Evolutionary conservation across 2,329 filamentous ascomycete species (phyloP).

Genomic region (Botryotinia narcissicola): DNA sequence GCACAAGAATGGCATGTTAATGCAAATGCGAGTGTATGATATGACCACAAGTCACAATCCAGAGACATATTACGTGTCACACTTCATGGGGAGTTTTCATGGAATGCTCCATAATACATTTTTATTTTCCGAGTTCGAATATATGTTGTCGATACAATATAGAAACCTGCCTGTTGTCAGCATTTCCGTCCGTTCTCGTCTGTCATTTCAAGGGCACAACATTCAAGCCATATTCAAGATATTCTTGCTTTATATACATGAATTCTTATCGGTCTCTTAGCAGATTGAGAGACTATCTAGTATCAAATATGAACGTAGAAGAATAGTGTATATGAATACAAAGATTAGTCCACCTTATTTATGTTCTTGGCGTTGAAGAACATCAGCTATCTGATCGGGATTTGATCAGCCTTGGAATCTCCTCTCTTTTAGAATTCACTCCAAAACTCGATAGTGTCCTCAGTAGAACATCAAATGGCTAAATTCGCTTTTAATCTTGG

Average conservation of each 20-base stretch:
- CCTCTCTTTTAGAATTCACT: not conserved
- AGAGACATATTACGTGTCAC: not conserved
- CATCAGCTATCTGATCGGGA: not conserved
- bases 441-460: not conserved
- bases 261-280: not conserved
- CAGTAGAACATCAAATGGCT: not conserved
- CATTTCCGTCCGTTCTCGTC: fast-evolving
- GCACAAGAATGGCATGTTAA: not conserved
- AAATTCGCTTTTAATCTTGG: fast-evolving
- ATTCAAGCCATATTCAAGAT: not conserved
- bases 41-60: not conserved
- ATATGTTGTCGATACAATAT: not conserved
- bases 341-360: not conserved
- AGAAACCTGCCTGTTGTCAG: not conserved
- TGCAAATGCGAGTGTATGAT: not conserved
- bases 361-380: not conserved
- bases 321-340: not conserved
- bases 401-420: not conserved
- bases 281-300: fast-evolving
- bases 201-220: not conserved
- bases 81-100: too few species aligned
- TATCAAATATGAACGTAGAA: not conserved
- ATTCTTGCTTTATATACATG: too few species aligned
- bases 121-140: not conserved
- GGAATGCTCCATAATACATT: not conserved